Base-by-base conservation (phyloP, 768 basidiomycete genomes). In the Xanthoconium purpureum region DNA sequence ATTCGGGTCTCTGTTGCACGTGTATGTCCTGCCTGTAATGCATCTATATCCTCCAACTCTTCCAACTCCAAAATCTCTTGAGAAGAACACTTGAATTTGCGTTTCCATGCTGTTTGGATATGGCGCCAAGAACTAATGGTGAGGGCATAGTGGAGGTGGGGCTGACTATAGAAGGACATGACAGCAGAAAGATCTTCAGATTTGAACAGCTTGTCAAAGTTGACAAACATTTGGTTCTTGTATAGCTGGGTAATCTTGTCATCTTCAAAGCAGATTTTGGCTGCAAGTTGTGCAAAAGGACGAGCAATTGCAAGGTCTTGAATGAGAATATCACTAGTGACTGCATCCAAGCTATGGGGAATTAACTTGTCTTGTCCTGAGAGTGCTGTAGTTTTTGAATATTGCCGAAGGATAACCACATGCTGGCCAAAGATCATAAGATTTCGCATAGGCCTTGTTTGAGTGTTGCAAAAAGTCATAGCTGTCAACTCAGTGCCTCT, bases 191-290 rank as follows among this genome's bases (percentile, higher is more conserved):
- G 29, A 7, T 56, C 42, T 0, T 48, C 20, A 0, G 50, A 11
- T 0, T 50, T 51, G 14, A 56, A 59, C 5, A 3, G 3, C 0
- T 9, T 3, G 5, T 55, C 47, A 15, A 54, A 51, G 55, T 68
- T 62, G 28, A 71, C 54, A 43, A 71, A 68, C 0, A 69, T 4
- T 3, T 39, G 53, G 0, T 62, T 45, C 0, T 39, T n/a, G 37
- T 71, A 71, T 0, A 46, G 47, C 0, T 52, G 11, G 0, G 17
- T 13, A 9, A 56, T 6, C 0, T 33, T n/a, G n/a, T n/a, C 0
- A 1, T 45, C 1, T 10, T 29, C 1, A 40, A 59, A 59, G n/a
- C 55, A 59, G 0, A 42, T 7, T 2, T 20, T 38, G 5, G 54
- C 44, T 2, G 50, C 47, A 1, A 61, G 5, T 5, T 56, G 17